Evolutionary conservation across 2,329 filamentous ascomycete species (phyloP), one percentile per base, ranked within the genome.

Genomic region (Talaromyces sp.): DNA sequence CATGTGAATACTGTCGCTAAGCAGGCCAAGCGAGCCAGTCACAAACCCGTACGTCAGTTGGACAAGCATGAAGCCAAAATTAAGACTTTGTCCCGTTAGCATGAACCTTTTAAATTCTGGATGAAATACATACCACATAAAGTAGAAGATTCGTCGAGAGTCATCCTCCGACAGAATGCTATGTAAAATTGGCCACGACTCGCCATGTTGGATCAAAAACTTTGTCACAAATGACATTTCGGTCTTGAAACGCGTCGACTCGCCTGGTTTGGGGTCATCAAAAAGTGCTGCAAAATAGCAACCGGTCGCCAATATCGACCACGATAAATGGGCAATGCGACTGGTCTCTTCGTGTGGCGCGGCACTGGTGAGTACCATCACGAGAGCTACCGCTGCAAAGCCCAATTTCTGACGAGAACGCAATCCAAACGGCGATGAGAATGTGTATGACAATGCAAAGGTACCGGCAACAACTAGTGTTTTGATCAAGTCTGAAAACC

Each of bases 1-100:
- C 95, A 99, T 99, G 77, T 99, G 95, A 64, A 99, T 95, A 69
- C 93, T 98, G 75, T 99, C 95, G 66, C 92, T 96, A 19, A 99
- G 84, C n/a, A 99, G 82, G 2, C 95, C 95, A 5, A 99, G 80
- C 0, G 95, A 99, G 66, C 96, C 93, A 3, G 92, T 98, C 11
- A 95, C 78, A 68, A 95, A 96, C 55, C 95, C 95, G 70, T 99
- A 99, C 63, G 93, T 91, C 46, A 93, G 89, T 70, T 99, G 95
- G 1, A 99, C 86, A 35, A 90, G 79, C 95, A 99, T 99, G 74
- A 99, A 99, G 7, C 81, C 83, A 67, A 99, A 92, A 72, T 99
- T 99, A 59, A 99, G 84, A 63, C 91, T 96, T 96, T 70, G 13
- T 8, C 4, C 38, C 21, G 56, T 71, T 62, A 74, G 69, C 60